Base-by-base conservation (phyloP, 257 asterid genomes). In the Penstemon barbatus region DNA sequence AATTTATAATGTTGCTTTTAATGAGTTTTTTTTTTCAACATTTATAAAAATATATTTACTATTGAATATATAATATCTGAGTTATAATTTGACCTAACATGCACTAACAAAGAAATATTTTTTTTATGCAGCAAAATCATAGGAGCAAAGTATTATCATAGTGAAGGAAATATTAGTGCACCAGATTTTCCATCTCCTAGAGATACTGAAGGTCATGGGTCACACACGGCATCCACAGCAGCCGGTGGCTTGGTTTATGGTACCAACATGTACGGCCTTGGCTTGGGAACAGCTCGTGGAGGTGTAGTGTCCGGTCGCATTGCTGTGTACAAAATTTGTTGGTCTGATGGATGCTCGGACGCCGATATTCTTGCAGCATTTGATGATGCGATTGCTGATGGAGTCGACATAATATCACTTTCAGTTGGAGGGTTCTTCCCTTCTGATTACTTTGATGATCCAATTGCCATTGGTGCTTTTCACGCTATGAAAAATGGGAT, bases 181-280 rank as follows among this genome's bases (percentile, higher is more conserved):
- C 69, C 64, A 0, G 84, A 81, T 38, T 0, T 83, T 8, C 73
- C 80, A 4, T 82, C 90, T 6, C 87, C 94, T 0, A 75, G 94
- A 82, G 94, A 84, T 42, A 54, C 82, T 0, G 83, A 71, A 57
- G 94, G 90, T 5, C 94, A 87, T 5, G 94, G 94, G 44, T 48
- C 86, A 3, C 94, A 87, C 76, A 84, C 94, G 1, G 63, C 94
- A 1, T 87, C 89, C 59, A 87, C 81, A 3, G 89, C 85, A 18
- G 84, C 84, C 0, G 89, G 94, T 3, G 18, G 66, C 3, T 0
- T 57, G 0, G 89, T 84, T 8, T 55, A 81, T 5, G 74, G 78
- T 1, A 84, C 94, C 33, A 83, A 54, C 69, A 44, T 87, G 46
- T 69, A 67, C 4, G 81, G 76, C 69, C 66, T 87, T 0, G 90